Conservation (phyloP, 202 grass and related monocot species). For the Digitaria exilis region DNA sequence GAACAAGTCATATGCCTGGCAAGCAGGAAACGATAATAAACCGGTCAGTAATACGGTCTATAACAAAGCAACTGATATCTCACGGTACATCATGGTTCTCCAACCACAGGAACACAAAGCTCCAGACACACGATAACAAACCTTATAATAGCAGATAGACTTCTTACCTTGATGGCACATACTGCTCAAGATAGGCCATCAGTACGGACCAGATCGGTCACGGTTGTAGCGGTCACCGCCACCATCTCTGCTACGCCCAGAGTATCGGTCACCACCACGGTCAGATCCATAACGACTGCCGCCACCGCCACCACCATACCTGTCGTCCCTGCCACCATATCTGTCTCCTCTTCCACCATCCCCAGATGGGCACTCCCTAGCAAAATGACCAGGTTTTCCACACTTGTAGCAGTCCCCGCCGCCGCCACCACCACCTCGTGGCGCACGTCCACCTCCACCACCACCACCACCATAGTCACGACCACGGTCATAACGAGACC, state of each 20-base stretch:
- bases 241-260: conserved; percentile 65
- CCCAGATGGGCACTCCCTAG: conserved; percentile 92
- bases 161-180: conserved; percentile 44
- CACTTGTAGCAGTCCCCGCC: conserved; percentile 97
- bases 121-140: conserved; percentile 36
- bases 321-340: conserved; percentile 80
- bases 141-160: conserved; percentile 43
- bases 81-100: conserved; percentile 48
- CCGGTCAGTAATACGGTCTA: conserved; percentile 51
- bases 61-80: conserved; percentile 52
- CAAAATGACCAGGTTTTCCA: conserved; percentile 97
- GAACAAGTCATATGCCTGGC: conserved; percentile 57
- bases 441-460: conserved; percentile 41
- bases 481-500: conserved; percentile 62
- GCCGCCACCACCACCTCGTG: conserved; percentile 61
- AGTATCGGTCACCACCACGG: conserved; percentile 74
- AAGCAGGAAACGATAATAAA: conserved; percentile 51
- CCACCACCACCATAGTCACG: conserved; percentile 52
- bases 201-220: conserved; percentile 93
- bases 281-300: conserved; percentile 74
- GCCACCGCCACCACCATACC: conserved; percentile 62
- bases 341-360: conserved; percentile 87
- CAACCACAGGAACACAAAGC: conserved; percentile 40
- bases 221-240: conserved; percentile 72
- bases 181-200: conserved; percentile 49